A percentile compares a stretch with the other conserved stretches of the same genome.
These are phyloP conservation scores for Melocanna baccifera DNA, from an alignment of 176 grass and related monocot genomes.

Conservation along the genomic window DNA sequence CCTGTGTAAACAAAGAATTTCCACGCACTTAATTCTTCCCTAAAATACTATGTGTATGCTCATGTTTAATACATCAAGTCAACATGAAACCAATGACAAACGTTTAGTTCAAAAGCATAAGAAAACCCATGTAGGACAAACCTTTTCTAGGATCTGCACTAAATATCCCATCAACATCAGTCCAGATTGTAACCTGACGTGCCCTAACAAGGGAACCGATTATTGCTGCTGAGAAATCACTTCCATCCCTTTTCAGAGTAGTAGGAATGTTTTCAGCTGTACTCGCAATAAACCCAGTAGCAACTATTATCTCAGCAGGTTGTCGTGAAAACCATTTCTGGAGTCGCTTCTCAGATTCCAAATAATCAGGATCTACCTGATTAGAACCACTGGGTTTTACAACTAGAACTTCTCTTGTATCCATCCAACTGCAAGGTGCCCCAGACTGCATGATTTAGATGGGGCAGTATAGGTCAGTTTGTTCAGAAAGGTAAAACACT, in stretches of 20 bases:
- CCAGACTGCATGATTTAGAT: slow-evolving; percentile 68
- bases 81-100: background rate
- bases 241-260: slow-evolving; percentile 98
- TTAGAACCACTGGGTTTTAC: slow-evolving; percentile 83
- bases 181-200: slow-evolving; percentile 91
- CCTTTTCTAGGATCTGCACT: slow-evolving; percentile 99
- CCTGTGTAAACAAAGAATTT: background rate
- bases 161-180: slow-evolving; percentile 96
- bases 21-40: background rate
- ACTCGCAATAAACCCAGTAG: slow-evolving; percentile 94
- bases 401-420: slow-evolving; percentile 88
- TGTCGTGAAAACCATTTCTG: slow-evolving; percentile 80
- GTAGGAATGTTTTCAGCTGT: slow-evolving; percentile 80
- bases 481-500: slow-evolving; percentile 20
- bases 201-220: slow-evolving; percentile 77
- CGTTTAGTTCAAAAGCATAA: background rate
- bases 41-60: background rate
- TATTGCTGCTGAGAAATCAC: slow-evolving; percentile 97
- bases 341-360: slow-evolving; percentile 79
- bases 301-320: slow-evolving; percentile 68
- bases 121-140: slow-evolving; percentile 34
- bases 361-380: slow-evolving; percentile 86
- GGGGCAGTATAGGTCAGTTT: slow-evolving; percentile 37
- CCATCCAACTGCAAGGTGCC: slow-evolving; percentile 89
- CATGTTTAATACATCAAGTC: slow-evolving; percentile 5